These are phyloP conservation scores for Yamadazyma dushanensis DNA, from an alignment of 1,139 yeast species.

Conservation along the genomic window DNA sequence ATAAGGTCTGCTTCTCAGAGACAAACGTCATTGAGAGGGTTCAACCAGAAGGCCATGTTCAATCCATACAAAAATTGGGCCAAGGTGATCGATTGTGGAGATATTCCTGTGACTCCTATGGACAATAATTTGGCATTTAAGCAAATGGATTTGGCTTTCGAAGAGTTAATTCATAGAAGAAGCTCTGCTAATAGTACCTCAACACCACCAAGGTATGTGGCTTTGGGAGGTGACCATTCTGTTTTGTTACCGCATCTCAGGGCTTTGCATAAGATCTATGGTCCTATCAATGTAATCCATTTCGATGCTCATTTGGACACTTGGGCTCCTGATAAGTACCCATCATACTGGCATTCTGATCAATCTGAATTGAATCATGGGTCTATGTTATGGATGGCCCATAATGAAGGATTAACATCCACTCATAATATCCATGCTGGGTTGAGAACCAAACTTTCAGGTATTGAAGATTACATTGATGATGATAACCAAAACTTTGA, in stretches of 20 bases:
- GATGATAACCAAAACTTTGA: constrained; percentile 65
- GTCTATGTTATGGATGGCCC: constrained; percentile 79
- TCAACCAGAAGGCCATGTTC: constrained; percentile 61
- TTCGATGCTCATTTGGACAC: constrained; percentile 82
- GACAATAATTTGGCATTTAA: constrained; percentile 66
- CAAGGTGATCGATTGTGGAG: constrained; percentile 72
- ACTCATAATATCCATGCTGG: constrained; percentile 69
- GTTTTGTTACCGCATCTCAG: constrained; percentile 69
- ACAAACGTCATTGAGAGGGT: constrained; percentile 65
- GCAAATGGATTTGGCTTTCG: constrained; percentile 71
- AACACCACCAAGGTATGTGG: constrained; percentile 60
- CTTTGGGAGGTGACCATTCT: constrained; percentile 80
- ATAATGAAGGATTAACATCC: constrained; percentile 61
- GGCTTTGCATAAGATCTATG: constrained; percentile 58
- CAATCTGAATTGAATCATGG: constrained; percentile 73
- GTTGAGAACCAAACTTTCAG: constrained; percentile 65
- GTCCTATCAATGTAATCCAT: constrained; percentile 67
- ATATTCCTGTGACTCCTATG: constrained; percentile 77
- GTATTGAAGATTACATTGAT: constrained; percentile 61
- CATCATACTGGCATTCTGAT: constrained; percentile 68
- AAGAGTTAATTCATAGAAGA: constrained; percentile 47
- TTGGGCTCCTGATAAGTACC: constrained; percentile 69
- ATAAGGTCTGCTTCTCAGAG: constrained; percentile 73
- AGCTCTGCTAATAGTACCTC: constrained; percentile 22
- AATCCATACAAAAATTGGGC: constrained; percentile 75